Conservation (phyloP, 441 rosid genomes). For the Melastoma candidum region DNA sequence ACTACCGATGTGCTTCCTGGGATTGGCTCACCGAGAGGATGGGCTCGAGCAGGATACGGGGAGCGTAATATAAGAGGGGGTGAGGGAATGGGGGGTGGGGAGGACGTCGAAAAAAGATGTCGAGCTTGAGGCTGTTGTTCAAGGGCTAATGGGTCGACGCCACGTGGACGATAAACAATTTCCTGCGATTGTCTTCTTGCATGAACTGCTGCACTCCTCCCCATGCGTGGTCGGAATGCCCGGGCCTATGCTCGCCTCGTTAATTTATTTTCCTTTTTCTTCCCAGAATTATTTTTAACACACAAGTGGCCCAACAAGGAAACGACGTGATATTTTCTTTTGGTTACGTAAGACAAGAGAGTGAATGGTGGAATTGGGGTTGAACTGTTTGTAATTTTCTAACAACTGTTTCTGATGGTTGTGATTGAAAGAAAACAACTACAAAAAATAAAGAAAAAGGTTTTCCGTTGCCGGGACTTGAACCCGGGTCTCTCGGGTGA, state of each 20-base stretch:
- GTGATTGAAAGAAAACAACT: conserved; percentile 8
- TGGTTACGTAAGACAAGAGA: conserved; percentile 20
- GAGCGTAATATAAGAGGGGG: conserved; percentile 28
- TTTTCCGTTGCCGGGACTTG: conserved; percentile 18
- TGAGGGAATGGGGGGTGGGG: no score
- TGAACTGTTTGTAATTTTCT: conserved; percentile 5
- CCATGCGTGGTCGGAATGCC: conserved; percentile 30
- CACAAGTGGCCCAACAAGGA: no score
- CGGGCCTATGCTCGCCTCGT: conserved; percentile 30
- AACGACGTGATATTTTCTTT: no score
- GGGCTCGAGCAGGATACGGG: conserved; percentile 8
- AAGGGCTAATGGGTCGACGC: conserved; percentile 25
- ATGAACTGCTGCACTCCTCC: not conserved
- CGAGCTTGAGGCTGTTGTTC: conserved; percentile 57
- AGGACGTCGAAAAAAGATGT: conserved; percentile 27
- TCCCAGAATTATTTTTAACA: no score
- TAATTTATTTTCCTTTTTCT: not conserved
- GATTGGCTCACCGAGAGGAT: conserved; percentile 22
- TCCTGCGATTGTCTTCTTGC: conserved; percentile 13
- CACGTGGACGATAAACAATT: conserved; percentile 53
- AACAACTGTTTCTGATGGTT: conserved; percentile 17
- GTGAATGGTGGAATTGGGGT: conserved; percentile 11
- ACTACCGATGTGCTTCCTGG: conserved; percentile 19
- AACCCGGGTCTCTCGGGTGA: conserved; percentile 23
- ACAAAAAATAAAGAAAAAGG: no score